Conservation (phyloP, 331 rosid species). For the Dryas integrifolia region DNA sequence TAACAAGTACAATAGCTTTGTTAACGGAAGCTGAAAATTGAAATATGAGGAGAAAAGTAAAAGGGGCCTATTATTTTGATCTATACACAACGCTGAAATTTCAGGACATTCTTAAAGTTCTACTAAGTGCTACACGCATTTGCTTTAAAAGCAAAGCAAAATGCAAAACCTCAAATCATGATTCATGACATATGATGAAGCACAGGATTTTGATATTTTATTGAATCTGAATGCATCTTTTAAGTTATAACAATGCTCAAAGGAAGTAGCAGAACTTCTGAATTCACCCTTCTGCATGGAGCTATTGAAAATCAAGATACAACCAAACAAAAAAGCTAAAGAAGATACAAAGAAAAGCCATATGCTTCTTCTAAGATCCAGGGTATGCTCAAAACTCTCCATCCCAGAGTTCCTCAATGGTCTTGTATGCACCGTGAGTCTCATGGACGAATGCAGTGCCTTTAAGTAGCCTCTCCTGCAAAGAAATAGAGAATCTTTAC, state of each 20-base stretch:
- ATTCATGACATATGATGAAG: too few species aligned
- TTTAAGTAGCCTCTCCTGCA: constrained; percentile 54
- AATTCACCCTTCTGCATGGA: constrained; percentile 1
- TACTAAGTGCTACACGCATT: too few species aligned
- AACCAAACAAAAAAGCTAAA: not conserved
- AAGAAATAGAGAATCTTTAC: not conserved
- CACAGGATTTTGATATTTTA: not conserved
- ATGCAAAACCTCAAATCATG: too few species aligned
- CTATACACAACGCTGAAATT: too few species aligned
- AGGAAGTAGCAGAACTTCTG: not conserved
- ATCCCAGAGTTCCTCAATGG: constrained; percentile 65
- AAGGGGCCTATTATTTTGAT: too few species aligned
- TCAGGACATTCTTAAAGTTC: too few species aligned
- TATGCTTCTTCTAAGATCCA: not conserved
- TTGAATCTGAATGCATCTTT: not conserved
- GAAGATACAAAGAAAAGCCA: constrained; percentile 1
- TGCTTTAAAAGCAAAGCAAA: too few species aligned
- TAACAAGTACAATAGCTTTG: too few species aligned
- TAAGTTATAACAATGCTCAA: not conserved
- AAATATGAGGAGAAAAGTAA: too few species aligned
- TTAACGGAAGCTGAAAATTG: too few species aligned
- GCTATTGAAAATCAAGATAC: not conserved
- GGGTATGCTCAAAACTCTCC: constrained; percentile 33
- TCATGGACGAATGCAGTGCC: constrained; percentile 34
- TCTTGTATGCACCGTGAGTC: constrained; percentile 44